Evolutionary conservation across 2,329 filamentous ascomycete genomes (phyloP).

Genomic region (Dendryphion nanum): DNA sequence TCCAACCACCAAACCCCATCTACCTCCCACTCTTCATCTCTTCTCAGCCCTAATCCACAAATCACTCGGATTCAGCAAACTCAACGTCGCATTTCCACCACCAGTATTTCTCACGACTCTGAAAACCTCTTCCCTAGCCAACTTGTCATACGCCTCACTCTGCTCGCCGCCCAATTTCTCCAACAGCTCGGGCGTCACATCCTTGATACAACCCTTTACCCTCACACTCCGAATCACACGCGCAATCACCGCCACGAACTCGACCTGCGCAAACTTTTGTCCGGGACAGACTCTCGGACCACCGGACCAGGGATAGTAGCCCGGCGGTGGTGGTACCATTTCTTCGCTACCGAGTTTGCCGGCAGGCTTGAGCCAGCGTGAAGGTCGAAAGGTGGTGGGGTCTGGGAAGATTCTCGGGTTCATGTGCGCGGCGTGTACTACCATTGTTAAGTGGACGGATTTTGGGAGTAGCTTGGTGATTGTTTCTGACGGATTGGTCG

Average conservation of each 20-base stretch:
- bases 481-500: background rate
- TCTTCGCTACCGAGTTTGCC: slow-evolving; percentile 1
- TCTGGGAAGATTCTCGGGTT: slow-evolving; percentile 23
- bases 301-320: slow-evolving; percentile 49
- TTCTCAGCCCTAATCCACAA: slow-evolving; percentile 9
- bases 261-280: slow-evolving; percentile 56
- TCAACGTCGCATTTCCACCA: slow-evolving; percentile 12
- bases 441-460: slow-evolving; percentile 14
- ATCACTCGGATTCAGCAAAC: slow-evolving; percentile 11
- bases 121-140: slow-evolving; percentile 5
- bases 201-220: too few relatives aligned
- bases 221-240: slow-evolving; percentile 11
- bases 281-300: slow-evolving; percentile 54
- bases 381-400: slow-evolving; percentile 27
- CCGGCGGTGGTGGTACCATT: slow-evolving; percentile 2
- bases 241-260: slow-evolving; percentile 50
- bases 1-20: too few relatives aligned
- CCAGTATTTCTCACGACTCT: slow-evolving; percentile 9
- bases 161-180: background rate
- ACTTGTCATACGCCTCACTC: slow-evolving; percentile 2
- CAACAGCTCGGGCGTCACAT: too few relatives aligned
- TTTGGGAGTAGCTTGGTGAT: slow-evolving; percentile 10
- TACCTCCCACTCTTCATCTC: too few relatives aligned
- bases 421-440: slow-evolving; percentile 25
- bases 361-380: slow-evolving; percentile 26